These are phyloP conservation scores for Xylaria digitata DNA, from an alignment of 2,329 filamentous ascomycete species.

Conservation along the genomic window DNA sequence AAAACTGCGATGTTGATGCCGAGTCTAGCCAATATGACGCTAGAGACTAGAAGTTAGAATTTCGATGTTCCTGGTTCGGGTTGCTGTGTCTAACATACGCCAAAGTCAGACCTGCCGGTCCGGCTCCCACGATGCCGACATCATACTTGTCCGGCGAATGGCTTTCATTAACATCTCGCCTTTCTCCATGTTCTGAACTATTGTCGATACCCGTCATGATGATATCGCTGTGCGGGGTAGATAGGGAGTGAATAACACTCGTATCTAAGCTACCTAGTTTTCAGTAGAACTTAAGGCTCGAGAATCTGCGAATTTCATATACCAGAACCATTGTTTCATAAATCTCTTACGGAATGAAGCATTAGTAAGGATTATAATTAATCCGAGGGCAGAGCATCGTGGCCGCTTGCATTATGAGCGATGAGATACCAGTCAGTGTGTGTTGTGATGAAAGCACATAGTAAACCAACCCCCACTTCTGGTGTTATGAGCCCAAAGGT, in stretches of 20 bases:
- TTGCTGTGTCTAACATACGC: conserved; percentile 49
- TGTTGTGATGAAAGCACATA: neutral
- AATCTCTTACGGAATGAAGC: no score
- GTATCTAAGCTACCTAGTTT: neutral
- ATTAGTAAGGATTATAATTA: neutral
- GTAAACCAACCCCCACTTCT: conserved; percentile 24
- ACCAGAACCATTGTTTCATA: neutral
- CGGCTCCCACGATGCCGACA: conserved; percentile 66
- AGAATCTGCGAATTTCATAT: neutral
- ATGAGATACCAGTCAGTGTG: neutral
- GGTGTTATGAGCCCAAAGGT: neutral
- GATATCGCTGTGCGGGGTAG: neutral
- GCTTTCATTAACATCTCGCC: neutral
- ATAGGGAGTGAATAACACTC: neutral
- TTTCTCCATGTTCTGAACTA: neutral
- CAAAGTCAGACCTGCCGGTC: conserved; percentile 67
- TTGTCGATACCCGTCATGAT: neutral
- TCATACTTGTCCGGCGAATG: conserved; percentile 32
- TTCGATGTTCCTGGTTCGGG: neutral
- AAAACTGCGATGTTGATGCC: conserved; percentile 74
- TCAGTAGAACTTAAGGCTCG: neutral
- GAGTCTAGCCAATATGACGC: conserved; percentile 65
- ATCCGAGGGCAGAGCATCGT: neutral
- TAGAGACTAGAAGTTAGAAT: conserved; percentile 50
- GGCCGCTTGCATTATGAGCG: neutral